These are phyloP conservation scores for Suhomyces kilbournensis DNA, from an alignment of 805 yeast genomes.

Conservation along the genomic window DNA sequence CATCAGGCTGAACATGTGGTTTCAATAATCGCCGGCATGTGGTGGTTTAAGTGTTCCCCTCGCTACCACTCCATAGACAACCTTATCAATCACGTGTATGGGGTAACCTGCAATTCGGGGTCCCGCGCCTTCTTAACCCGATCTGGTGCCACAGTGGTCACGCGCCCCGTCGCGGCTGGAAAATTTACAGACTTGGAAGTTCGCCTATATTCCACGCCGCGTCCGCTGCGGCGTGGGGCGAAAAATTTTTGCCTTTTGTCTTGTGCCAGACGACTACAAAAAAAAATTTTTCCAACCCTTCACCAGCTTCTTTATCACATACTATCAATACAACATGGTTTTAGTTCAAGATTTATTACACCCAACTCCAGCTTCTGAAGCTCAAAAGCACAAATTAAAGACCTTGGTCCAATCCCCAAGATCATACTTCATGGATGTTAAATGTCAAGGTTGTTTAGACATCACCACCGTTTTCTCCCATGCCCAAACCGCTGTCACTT, in stretches of 20 bases:
- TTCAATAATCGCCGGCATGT: too few species aligned
- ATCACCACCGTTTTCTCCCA: slow-evolving; percentile 42
- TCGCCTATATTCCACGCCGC: neutral
- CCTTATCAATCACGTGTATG: neutral
- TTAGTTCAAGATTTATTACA: slow-evolving; percentile 44
- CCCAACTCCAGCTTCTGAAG: slow-evolving; percentile 39
- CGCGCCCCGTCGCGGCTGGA: neutral
- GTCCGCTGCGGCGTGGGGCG: neutral
- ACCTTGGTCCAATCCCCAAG: slow-evolving; percentile 41
- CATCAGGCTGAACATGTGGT: too few species aligned
- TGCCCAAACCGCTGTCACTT: slow-evolving; percentile 43
- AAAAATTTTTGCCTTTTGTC: slow-evolving; percentile 3
- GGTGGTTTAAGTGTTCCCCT: neutral
- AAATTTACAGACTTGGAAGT: neutral
- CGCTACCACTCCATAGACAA: neutral
- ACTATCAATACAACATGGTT: slow-evolving; percentile 22
- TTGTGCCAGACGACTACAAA: neutral
- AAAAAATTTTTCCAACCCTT: slow-evolving; percentile 1
- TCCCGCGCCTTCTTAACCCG: neutral
- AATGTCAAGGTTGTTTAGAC: slow-evolving; percentile 42
- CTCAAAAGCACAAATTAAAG: slow-evolving; percentile 37
- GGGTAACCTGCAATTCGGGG: neutral
- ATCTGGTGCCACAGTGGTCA: neutral
- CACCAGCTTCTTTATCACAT: neutral
- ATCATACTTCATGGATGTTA: slow-evolving; percentile 42